Percentiles rank a stretch among this genome's conserved stretches.
Conservation (phyloP, 805 yeast genomes). For the Lipomyces orientalis region DNA sequence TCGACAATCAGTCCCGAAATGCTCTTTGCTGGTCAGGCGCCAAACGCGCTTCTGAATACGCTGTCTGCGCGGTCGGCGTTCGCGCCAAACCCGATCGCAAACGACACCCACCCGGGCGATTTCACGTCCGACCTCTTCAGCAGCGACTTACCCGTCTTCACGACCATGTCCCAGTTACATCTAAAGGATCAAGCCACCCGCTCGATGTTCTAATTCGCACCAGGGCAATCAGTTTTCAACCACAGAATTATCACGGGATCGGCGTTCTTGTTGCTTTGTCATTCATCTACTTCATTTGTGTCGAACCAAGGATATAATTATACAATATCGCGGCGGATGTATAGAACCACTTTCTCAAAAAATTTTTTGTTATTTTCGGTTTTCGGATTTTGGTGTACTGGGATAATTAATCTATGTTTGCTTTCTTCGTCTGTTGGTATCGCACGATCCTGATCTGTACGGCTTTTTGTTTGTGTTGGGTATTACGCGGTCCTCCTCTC, state of each 20-base stretch:
- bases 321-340: not conserved
- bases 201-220: not conserved
- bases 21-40: constrained; percentile 20
- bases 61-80: constrained; percentile 26
- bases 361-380: not conserved
- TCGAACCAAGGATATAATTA: not conserved
- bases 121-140: constrained; percentile 11
- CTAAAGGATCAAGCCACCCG: not conserved
- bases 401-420: not conserved
- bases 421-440: not conserved
- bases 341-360: not conserved
- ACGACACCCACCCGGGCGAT: constrained; percentile 1
- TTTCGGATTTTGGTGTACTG: constrained; percentile 1
- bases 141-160: constrained; percentile 25
- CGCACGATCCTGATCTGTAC: not conserved
- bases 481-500: not conserved
- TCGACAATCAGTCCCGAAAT: constrained; percentile 20
- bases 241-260: not conserved
- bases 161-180: constrained; percentile 29
- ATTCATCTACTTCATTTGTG: not conserved
- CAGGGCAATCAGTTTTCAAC: not conserved
- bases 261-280: not conserved
- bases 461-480: not conserved
- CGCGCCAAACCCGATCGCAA: not conserved
- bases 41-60: constrained; percentile 15